phyloP scores from a whole-genome alignment of 2,329 filamentous ascomycete genomes.

The Dryadomyces sulphureus region DNA sequence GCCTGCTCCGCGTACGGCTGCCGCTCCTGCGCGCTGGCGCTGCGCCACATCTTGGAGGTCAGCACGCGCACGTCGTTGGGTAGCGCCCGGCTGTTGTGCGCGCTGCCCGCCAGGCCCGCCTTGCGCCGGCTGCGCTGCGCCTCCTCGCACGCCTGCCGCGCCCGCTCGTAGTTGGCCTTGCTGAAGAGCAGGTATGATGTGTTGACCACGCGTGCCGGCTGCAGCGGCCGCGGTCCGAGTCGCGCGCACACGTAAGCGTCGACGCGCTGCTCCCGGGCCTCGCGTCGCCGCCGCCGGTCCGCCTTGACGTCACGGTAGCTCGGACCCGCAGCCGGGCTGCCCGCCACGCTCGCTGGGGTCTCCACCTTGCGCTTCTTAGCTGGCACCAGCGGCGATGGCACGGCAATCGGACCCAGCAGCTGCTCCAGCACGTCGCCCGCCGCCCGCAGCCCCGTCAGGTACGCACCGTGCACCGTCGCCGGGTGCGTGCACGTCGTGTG shows the following conservation, averaged over 20 bases:
- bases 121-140: neutral
- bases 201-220: constrained; percentile 56
- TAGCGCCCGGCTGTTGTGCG: constrained; percentile 47
- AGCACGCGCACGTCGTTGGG: constrained; percentile 76
- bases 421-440: constrained; percentile 73
- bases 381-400: constrained; percentile 53
- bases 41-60: constrained; percentile 83
- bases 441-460: constrained; percentile 79
- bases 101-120: constrained; percentile 33
- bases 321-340: constrained; percentile 20
- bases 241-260: constrained; percentile 34
- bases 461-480: constrained; percentile 92
- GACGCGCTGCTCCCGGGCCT: constrained; percentile 41
- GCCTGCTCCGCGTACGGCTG: constrained; percentile 67
- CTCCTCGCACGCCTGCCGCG: constrained; percentile 45
- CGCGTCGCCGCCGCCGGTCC: constrained; percentile 31
- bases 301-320: constrained; percentile 12
- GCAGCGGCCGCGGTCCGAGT: constrained; percentile 62
- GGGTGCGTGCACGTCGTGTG: constrained; percentile 93
- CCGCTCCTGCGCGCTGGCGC: constrained; percentile 53
- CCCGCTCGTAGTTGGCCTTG: constrained; percentile 56
- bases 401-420: constrained; percentile 65
- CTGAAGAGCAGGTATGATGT: constrained; percentile 88
- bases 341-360: constrained; percentile 5
- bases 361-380: constrained; percentile 37